phyloP scores from a whole-genome alignment of 768 basidiomycete species.

The Termitomyces sp. region DNA sequence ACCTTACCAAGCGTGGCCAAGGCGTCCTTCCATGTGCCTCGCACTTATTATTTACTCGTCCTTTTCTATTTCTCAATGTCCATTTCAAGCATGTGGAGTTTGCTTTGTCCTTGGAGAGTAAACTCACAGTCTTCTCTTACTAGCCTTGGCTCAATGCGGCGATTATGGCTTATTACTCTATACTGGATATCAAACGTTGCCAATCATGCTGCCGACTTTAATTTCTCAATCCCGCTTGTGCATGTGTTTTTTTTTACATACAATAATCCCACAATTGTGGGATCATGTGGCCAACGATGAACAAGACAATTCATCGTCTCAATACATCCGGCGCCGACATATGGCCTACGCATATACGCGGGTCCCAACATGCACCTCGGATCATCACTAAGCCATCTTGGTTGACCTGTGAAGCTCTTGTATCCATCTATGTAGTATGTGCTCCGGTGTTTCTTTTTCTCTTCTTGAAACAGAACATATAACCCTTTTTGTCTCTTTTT shows the following conservation, averaged over 20 bases:
- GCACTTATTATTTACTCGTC: neutral
- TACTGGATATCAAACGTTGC: neutral
- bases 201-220: neutral
- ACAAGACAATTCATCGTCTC: conserved; percentile 4
- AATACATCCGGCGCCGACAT: conserved; percentile 1
- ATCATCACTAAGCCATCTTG: conserved; percentile 8
- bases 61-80: neutral
- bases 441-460: neutral
- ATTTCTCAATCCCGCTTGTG: neutral
- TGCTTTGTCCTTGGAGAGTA: conserved; percentile 5
- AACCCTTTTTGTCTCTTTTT: neutral
- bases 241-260: neutral
- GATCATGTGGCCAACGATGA: conserved; percentile 9
- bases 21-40: conserved; percentile 1
- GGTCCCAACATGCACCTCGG: conserved; percentile 9
- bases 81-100: conserved; percentile 10
- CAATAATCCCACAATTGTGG: neutral
- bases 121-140: conserved; percentile 6
- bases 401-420: conserved; percentile 5
- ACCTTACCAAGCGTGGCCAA: conserved; percentile 6
- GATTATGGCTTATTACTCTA: neutral
- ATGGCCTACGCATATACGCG: conserved; percentile 6
- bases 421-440: neutral
- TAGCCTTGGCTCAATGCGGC: neutral
- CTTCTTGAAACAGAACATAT: neutral